These are phyloP conservation scores for Microascus cirrosus DNA, from an alignment of 2,329 filamentous ascomycete genomes.

Conservation along the genomic window DNA sequence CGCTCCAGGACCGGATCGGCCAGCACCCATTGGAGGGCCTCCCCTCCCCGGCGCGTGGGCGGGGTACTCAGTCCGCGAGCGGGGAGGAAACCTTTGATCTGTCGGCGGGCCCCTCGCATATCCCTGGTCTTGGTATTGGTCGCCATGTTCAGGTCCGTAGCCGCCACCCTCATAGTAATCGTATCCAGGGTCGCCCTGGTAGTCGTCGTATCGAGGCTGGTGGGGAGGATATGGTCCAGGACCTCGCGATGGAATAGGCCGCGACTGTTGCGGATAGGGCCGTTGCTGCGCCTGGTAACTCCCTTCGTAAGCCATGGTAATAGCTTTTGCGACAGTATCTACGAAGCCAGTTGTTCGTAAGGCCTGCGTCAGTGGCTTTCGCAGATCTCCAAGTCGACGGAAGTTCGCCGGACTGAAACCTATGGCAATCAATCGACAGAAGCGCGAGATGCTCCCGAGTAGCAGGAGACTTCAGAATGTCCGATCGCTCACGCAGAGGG, in stretches of 20 bases:
- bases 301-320: slow-evolving; percentile 39
- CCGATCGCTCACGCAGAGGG: no score
- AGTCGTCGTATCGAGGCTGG: slow-evolving; percentile 31
- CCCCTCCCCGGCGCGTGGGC: slow-evolving; percentile 25
- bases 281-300: slow-evolving; percentile 34
- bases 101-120: slow-evolving; percentile 31
- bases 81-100: slow-evolving; percentile 24
- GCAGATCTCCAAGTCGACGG: neutral
- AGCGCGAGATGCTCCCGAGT: neutral
- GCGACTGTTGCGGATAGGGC: slow-evolving; percentile 33
- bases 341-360: neutral
- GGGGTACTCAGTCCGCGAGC: slow-evolving; percentile 28
- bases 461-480: neutral
- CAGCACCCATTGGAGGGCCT: slow-evolving; percentile 13
- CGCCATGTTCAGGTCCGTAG: slow-evolving; percentile 25
- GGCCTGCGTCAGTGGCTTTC: neutral
- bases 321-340: neutral
- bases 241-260: slow-evolving; percentile 10
- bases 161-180: slow-evolving; percentile 29
- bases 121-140: slow-evolving; percentile 30
- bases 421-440: neutral
- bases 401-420: neutral
- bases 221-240: slow-evolving; percentile 16
- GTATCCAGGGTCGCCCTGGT: slow-evolving; percentile 33
- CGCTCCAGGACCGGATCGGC: neutral